Conservation (phyloP, 2,329 filamentous ascomycete species). For the Verticillium dahliae region DNA sequence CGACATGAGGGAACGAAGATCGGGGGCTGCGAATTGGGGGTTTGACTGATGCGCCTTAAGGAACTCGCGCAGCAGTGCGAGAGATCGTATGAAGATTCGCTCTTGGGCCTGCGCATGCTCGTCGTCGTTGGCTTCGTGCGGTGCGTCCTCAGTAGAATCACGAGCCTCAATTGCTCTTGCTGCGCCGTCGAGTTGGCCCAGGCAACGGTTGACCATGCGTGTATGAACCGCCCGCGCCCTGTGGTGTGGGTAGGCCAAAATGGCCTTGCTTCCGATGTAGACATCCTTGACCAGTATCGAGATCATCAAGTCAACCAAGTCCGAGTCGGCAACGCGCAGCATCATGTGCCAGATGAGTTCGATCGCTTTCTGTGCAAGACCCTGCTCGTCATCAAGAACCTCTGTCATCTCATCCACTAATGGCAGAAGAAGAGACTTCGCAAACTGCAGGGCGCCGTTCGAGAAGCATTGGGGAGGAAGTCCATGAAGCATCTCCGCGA, state of each 20-base stretch:
- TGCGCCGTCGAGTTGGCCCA: slow-evolving; percentile 60
- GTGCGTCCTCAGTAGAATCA: slow-evolving; percentile 34
- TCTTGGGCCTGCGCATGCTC: slow-evolving; percentile 38
- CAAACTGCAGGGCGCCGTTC: slow-evolving; percentile 55
- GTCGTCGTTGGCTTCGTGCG: slow-evolving; percentile 39
- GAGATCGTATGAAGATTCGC: slow-evolving; percentile 59
- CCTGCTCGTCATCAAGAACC: slow-evolving; percentile 44
- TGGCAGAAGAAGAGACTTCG: slow-evolving; percentile 43
- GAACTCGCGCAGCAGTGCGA: slow-evolving; percentile 63
- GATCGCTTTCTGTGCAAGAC: slow-evolving; percentile 44
- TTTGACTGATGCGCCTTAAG: slow-evolving; percentile 58
- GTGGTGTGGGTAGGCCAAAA: slow-evolving; percentile 40
- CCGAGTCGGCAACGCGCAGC: slow-evolving; percentile 58
- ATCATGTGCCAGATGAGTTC: slow-evolving; percentile 83
- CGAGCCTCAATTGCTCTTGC: slow-evolving; percentile 39
- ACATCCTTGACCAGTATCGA: slow-evolving; percentile 62
- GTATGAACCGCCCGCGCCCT: slow-evolving; percentile 56
- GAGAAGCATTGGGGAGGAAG: slow-evolving; percentile 55
- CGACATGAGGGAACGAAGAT: slow-evolving; percentile 46
- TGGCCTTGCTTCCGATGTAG: slow-evolving; percentile 57
- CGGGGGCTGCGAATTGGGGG: slow-evolving; percentile 52
- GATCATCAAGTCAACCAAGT: slow-evolving; percentile 52
- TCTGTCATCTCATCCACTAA: slow-evolving; percentile 37
- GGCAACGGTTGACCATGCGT: slow-evolving; percentile 65
- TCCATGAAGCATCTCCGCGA: slow-evolving; percentile 48